Evolutionary conservation across 805 yeast genomes (phyloP), one percentile per base, ranked within the genome.

Genomic region (Saccharomyces kudriavzevii): DNA sequence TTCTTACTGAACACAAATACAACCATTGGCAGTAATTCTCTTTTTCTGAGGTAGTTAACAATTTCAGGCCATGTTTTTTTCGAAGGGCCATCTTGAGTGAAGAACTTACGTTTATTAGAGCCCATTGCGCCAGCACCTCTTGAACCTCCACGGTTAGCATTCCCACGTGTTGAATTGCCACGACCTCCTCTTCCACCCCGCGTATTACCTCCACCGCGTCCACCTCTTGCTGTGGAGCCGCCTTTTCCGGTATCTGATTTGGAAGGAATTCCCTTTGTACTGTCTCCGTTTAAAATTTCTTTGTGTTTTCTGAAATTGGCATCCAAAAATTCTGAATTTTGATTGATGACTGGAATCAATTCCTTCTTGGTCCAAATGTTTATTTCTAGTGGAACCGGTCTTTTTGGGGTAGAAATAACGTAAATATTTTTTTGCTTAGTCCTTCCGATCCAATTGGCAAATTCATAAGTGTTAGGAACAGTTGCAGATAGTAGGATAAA

Each of bases 391-490:
- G 99, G 99, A 24, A 94, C 95, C 0, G 99, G 99, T 67, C 99
- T 83, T 68, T 94, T 89, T 11, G 96, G 90, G 0, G 99, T 94
- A 0, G 96, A 89, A 22, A 94, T 94, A 49, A 94, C 99, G 63
- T 94, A 92, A 8, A 94, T 92, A 64, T 94, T 96, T 68, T 91
- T 92, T 62, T 89, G 91, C 66, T 94, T 94, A 0, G 99, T 94
- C 69, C 99, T 79, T 4, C 99, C 98, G 20, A 94, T 92, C 99
- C 99, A 94, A 59, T 86, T 88, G 8, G 99, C 99, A 77, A 94
- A 94, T 66, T 94, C 99, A 67, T 80, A 87, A 0, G 99, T 92
- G 67, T 94, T 94, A n/a, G 99, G 99, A 6, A 94, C 98, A 0
- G 99, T 94, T 4, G 99, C 99, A 11, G 97, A 89, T 43, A 94